Conservation (phyloP, 805 yeast species). For the Torulaspora maleeae region DNA sequence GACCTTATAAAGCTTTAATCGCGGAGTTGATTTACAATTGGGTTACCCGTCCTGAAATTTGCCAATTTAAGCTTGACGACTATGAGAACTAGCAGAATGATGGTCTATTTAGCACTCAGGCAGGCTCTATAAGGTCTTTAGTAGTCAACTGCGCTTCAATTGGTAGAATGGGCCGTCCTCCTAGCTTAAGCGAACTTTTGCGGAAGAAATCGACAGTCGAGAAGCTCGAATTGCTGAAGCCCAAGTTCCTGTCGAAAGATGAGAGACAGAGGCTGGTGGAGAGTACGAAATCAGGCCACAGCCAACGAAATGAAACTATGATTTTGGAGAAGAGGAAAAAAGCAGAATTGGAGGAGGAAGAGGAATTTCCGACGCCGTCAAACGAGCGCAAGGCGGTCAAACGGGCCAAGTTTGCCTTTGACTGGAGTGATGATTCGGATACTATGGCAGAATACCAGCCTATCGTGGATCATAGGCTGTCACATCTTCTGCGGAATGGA, state of each 20-base stretch:
- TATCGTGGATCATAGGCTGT: constrained; percentile 28
- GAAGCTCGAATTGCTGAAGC: constrained; percentile 22
- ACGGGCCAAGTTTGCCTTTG: constrained; percentile 50
- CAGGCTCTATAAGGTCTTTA: background rate
- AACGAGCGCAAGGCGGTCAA: background rate
- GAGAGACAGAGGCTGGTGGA: constrained; percentile 39
- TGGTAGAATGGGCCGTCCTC: constrained; percentile 32
- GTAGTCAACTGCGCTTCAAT: background rate
- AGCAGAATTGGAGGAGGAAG: background rate
- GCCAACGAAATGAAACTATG: background rate
- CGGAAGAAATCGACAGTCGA: constrained; percentile 18
- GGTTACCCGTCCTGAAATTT: no score
- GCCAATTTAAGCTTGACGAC: no score
- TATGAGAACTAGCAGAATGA: no score
- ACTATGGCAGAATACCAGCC: constrained; percentile 48
- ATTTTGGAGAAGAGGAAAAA: background rate
- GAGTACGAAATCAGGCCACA: background rate
- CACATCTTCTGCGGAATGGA: constrained; percentile 14
- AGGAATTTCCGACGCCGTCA: background rate
- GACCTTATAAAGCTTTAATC: no score
- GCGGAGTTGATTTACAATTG: no score
- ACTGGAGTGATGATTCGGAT: constrained; percentile 68
- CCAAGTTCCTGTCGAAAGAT: constrained; percentile 45
- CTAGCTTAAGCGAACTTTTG: constrained; percentile 38
- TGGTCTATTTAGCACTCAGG: no score